Evolutionary conservation across 176 grass and related monocot genomes (phyloP), one percentile per base, ranked within the genome.

Genomic region (Eleusine indica): DNA sequence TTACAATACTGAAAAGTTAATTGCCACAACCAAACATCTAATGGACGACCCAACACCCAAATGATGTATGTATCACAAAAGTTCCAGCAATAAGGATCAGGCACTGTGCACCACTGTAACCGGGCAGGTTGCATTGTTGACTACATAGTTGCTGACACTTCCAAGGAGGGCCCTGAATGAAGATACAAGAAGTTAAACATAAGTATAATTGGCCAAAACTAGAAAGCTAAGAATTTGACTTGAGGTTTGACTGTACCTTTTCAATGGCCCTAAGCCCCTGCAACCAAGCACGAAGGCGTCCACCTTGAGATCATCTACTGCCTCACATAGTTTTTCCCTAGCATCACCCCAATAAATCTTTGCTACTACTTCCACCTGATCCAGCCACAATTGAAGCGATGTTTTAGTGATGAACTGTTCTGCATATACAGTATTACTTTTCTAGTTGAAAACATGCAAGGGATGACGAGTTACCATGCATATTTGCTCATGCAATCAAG

Each of bases 271-370:
- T 87, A 92, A 90, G 7, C 92, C 92, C 32, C 94, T 94, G 82
- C 83, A 92, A 56, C 94, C 94, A 71, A 94, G 54, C 70, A 94
- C 94, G 70, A 94, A 75, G 43, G 83, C 74, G 74, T 92, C 66
- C 9, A 94, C 77, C 83, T 97, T 92, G 73, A 94, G 87, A 89
- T 94, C 88, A 25, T 94, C 89, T 46, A 97, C 92, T 15, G 92
- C 91, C 52, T 92, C 90, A 62, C 87, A 94, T 46, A 97, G 88
- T 82, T 94, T 94, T 90, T 94, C 90, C 86, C 87, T 97, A 72
- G 92, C 89, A 87, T 94, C 90, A 3, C 94, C 94, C 94, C 94
- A 97, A 48, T 92, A 97, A 68, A 97, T 79, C 80, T 97, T 97
- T 75, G 94, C 85, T 14, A 92, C 40, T 76, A 97, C 86, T 84